Evolutionary conservation across 2,329 filamentous ascomycete genomes (phyloP), one percentile per base, ranked within the genome.

Genomic region (Dactylellina sp.): DNA sequence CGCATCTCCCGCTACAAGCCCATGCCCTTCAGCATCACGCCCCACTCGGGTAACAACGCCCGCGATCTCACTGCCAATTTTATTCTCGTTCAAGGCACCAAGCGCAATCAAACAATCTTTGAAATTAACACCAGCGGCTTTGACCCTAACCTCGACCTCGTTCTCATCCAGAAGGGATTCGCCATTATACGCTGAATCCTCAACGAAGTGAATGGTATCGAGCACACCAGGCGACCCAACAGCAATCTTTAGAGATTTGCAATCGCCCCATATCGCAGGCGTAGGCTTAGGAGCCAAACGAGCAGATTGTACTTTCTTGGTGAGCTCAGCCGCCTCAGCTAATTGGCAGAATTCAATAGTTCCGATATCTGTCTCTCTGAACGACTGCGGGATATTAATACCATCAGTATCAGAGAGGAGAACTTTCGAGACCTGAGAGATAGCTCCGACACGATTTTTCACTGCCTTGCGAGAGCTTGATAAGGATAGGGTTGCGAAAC

Each of bases 61-160:
- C 12, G 77, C 56, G 18, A 64, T 68, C 40, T 79, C 78, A 32
- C 39, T 56, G 18, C 65, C n/a, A 52, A 70, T 68, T 25, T 37
- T 78, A 35, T 37, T 77, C 50, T 40, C 75, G 55, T 50, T 66
- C 9, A 57, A 53, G 46, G 32, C 39, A 1, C 64, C 64, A 5
- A 70, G 47, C 2, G 64, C 64, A n/a, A 59, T 52, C 12, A 76
- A 25, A 32, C 65, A 50, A 44, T 76, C 76, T 42, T 71, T 64
- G 47, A 76, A 76, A 49, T 77, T 77, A 0, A 77, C 7, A 0
- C 83, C 83, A 0, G 82, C 80, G 3, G 82, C 82, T 32, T 80
- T 80, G 20, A 84, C 80, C 59, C 82, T 80, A 55, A 84, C 80
- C 75, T 84, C 83, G 2, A 84, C 76, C 40, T 83, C 49, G 49